These are phyloP conservation scores for Lolium perenne DNA, from an alignment of 176 grass and related monocot species.

Conservation along the genomic window DNA sequence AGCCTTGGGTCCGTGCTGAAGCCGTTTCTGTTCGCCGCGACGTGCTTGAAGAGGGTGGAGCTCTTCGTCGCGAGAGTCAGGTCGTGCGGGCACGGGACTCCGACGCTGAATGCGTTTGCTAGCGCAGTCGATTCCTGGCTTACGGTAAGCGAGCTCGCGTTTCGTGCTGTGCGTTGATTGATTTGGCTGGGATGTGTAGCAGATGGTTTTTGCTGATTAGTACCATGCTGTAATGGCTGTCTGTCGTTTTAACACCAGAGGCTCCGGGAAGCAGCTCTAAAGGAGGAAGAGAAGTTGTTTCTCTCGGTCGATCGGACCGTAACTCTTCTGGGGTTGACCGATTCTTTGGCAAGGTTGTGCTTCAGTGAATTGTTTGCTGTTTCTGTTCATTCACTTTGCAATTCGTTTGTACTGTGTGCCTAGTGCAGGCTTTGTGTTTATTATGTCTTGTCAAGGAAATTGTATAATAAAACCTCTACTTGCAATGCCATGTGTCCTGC, in stretches of 20 bases:
- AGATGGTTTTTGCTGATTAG: conserved; percentile 8
- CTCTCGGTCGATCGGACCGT: conserved; percentile 45
- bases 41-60: conserved; percentile 85
- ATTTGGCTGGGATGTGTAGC: neutral
- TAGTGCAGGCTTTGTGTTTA: neutral
- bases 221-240: conserved; percentile 14
- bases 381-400: neutral
- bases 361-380: conserved; percentile 17
- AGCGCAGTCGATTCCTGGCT: conserved; percentile 83
- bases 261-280: conserved; percentile 68
- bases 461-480: neutral
- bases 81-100: conserved; percentile 16
- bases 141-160: conserved; percentile 56
- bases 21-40: conserved; percentile 66
- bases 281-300: conserved; percentile 72
- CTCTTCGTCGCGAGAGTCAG: conserved; percentile 67
- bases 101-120: conserved; percentile 73
- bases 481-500: neutral
- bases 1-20: conserved; percentile 59
- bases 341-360: conserved; percentile 79
- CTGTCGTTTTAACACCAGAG: conserved; percentile 58
- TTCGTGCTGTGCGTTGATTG: neutral
- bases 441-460: neutral
- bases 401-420: neutral
- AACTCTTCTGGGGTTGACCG: conserved; percentile 75